Percentiles rank a stretch among this genome's conserved stretches.
These are phyloP conservation scores for Dendrobium nobile DNA, from an alignment of 106 monocot genomes.

Conservation along the genomic window DNA sequence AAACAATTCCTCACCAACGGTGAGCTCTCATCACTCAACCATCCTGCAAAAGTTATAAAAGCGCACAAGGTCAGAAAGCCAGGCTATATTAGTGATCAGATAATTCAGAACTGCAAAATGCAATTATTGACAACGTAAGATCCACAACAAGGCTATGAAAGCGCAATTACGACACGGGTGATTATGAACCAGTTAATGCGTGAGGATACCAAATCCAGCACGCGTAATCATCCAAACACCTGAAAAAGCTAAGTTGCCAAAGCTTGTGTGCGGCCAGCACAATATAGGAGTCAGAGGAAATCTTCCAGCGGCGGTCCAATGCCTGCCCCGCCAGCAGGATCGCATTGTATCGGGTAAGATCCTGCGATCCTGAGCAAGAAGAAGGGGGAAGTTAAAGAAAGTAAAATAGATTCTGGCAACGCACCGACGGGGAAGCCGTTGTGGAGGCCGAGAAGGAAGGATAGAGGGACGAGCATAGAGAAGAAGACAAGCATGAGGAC, in stretches of 20 bases:
- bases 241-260: not conserved
- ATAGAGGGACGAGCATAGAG: slow-evolving; percentile 39
- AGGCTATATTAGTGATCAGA: not conserved
- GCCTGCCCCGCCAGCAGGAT: too few species aligned
- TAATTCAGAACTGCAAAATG: slow-evolving; percentile 11
- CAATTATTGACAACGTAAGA: not conserved
- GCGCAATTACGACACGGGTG: not conserved
- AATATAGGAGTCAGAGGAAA: not conserved
- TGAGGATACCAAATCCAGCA: slow-evolving; percentile 3
- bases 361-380: not conserved
- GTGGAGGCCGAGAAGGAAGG: slow-evolving; percentile 40
- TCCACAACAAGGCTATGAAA: not conserved
- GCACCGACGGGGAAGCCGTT: slow-evolving; percentile 11
- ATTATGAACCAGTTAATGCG: not conserved
- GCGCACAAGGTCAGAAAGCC: not conserved
- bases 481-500: slow-evolving; percentile 34
- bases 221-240: not conserved
- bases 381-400: too few species aligned
- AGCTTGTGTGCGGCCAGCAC: not conserved
- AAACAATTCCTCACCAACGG: slow-evolving; percentile 14
- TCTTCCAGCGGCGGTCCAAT: not conserved
- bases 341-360: not conserved
- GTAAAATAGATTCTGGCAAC: not conserved
- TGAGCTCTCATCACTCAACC: slow-evolving; percentile 17
- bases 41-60: slow-evolving; percentile 22